Evolutionary conservation across 1,139 yeast genomes (phyloP), one percentile per base, ranked within the genome.

Genomic region (Kodamaea sp.): DNA sequence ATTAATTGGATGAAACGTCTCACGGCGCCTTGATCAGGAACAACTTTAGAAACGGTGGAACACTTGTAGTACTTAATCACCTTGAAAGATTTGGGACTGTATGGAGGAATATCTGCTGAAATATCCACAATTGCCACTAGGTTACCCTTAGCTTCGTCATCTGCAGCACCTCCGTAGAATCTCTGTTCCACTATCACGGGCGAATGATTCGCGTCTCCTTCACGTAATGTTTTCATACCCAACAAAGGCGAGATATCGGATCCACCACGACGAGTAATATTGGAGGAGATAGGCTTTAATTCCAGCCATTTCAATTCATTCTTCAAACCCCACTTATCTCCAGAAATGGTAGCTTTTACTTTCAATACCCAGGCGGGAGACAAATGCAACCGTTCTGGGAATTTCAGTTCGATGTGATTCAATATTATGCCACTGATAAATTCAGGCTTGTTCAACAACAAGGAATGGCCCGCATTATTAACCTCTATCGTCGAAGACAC

Each of bases 261-360:
- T 7, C 60, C 61, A 8, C 36, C 37, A 4, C 38, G 39, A 26
- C 78, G 64, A 4, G 63, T 53, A 13, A 78, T 63, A 33, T 66
- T 70, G 29, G 44, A 61, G 23, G 73, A 81, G 1, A 80, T 66
- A 0, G 81, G 70, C 33, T 69, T 68, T 4, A 80, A 66, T 26
- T 70, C 62, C 51, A 73, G 68, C 94, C 94, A 84, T 53, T 84
- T 84, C 40, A 66, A 69, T 51, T 82, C 86, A 51, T 84, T 84
- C 55, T 84, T 84, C 42, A 84, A 59, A 20, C 89, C 86, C 92
- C 92, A 84, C 55, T 84, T 84, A 47, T 78, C 83, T 1, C 83
- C 83, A 13, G 78, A 71, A 4, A 78, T 70, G 36, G 75, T 71
- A 2, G 86, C 86, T 48, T 80, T 77, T 14, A 75, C 66, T 34